Evolutionary conservation across 2,329 filamentous ascomycete genomes (phyloP).

Genomic region (Talaromyces sp.): DNA sequence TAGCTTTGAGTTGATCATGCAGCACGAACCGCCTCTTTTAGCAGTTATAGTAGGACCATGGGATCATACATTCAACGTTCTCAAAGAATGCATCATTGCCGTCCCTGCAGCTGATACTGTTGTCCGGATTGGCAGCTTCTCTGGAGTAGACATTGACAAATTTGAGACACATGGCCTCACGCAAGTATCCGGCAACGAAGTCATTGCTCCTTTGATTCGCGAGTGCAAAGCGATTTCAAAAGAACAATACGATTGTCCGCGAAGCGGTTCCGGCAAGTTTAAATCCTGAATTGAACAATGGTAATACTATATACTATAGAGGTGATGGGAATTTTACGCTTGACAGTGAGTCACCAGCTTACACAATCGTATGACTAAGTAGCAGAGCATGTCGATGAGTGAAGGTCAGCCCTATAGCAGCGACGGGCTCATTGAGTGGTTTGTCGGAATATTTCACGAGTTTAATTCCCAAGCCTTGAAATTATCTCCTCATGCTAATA

Average conservation of each 20-base stretch:
- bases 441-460: background rate
- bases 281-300: background rate
- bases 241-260: background rate
- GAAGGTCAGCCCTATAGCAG: background rate
- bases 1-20: constrained; percentile 2
- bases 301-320: background rate
- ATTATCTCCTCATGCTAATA: background rate
- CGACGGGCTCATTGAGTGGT: background rate
- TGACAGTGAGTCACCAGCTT: background rate
- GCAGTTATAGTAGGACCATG: background rate
- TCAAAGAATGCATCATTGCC: constrained; percentile 2
- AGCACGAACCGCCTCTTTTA: constrained; percentile 8
- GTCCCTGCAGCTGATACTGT: background rate
- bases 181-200: background rate
- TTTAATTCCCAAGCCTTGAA: background rate
- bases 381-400: background rate
- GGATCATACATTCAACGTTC: background rate
- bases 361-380: background rate
- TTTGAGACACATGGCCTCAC: background rate
- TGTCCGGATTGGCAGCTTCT: background rate
- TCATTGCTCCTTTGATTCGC: background rate
- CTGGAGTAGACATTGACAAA: background rate
- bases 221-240: background rate
- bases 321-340: constrained; percentile 1
- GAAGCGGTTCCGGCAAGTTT: background rate